Base-by-base conservation (phyloP, 352 stramenopile genomes). In the Phytophthora citrophthora region DNA sequence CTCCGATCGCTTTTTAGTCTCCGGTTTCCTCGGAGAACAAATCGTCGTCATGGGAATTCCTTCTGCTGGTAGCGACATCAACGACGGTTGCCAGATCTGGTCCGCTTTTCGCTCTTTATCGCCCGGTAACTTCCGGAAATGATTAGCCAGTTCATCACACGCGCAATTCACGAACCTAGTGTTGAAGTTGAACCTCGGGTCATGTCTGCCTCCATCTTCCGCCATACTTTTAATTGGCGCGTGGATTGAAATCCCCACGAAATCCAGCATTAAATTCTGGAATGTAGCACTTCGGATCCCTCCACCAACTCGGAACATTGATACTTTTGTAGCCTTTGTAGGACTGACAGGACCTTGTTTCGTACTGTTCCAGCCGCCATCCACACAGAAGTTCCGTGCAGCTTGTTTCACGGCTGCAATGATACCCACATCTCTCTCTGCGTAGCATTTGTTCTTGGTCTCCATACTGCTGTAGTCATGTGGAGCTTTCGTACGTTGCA, bases 181-280 rank as follows among this genome's bases (percentile, higher is more conserved):
- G 11, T 74, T 72, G 43, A 72, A 81, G 5, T 50, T 61, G 29
- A 81, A 70, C 13, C 70, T 55, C 13, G 73, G 73, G 32, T 81
- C 73, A 43, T 81, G 73, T 0, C 29, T 29, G 15, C 59, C 59
- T 24, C 70, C 73, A 12, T 79, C 70, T 9, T 72, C 16, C 2
- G 66, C 71, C 43, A 72, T 64, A 10, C 50, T 68, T 18, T 62
- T 43, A 15, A 79, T 81, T 1, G 58, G 73, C 50, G 44, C 77
- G 55, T 54, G 38, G 32, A 79, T 70, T 23, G 62, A 23, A 0
- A 73, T 75, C 15, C 23, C 38, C 1, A 58, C 46, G 10, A 93
- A 55, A 51, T 93, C 80, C 12, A 92, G 38, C 52, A 68, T 74
- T 1, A 93, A 50, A 27, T 88, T 78, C 24, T 72, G 49, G 47